Evolutionary conservation across 2,329 filamentous ascomycete species (phyloP), one percentile per base, ranked within the genome.

Genomic region (Rhinocladiella similis): DNA sequence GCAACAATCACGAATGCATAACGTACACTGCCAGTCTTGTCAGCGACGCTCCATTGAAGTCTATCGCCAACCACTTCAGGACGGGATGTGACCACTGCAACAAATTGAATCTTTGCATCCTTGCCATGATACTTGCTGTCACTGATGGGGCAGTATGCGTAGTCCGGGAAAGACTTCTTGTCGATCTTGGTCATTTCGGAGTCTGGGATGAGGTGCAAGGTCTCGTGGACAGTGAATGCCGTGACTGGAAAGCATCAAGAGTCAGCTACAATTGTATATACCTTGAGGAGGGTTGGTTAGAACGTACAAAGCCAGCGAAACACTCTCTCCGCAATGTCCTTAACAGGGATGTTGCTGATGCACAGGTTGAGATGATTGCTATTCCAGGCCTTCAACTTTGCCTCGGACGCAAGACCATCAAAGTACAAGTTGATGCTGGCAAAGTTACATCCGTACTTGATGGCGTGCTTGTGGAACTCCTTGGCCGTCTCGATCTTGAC

Each of bases 31-130:
- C 63, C 63, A 25, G 61, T 59, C 36, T 47, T 54, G 39, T 66
- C 64, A 10, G 54, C 58, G 22, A 64, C 63, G 7, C 36, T 59
- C 61, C 61, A 65, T 14, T 52, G 57, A 27, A 66, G 25, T 19
- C 38, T 55, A 20, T 65, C 54, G 13, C 50, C 56, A 18, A 29
- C 42, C 13, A 62, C 49, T 18, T 61, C 54, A n/a, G 63, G 59
- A 22, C 59, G 57, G 35, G 42, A 56, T 18, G 57, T 36, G 35
- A 66, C 54, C n/a, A 66, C 35, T 7, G 57, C 62, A 9, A 62
- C 60, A 42, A 65, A 63, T 47, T 64, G 58, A 39, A 66, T 46
- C 52, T 66, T 65, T 13, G 61, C 59, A 25, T 61, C 42, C 25
- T 60, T 61, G 3, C 57, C 42, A n/a, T 38, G 55, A 5, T 43